phyloP scores from a whole-genome alignment of 2,329 filamentous ascomycete species.

The Parascedosporium putredinis region DNA sequence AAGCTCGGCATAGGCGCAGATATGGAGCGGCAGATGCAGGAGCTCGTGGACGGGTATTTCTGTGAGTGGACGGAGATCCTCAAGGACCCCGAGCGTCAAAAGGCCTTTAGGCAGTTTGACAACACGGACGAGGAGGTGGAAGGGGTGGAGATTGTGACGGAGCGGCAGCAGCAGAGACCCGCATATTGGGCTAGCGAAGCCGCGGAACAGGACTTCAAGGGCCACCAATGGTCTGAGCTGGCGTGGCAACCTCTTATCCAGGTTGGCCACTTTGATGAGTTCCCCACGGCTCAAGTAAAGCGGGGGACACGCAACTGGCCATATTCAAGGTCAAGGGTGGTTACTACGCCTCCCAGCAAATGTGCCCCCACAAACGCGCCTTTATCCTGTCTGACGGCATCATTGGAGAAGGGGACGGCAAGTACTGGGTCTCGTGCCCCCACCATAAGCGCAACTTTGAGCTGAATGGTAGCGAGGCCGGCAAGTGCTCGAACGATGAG shows the following conservation, averaged over 20 bases:
- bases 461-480: slow-evolving; percentile 42
- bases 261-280: slow-evolving; percentile 61
- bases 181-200: slow-evolving; percentile 66
- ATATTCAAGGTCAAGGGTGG: slow-evolving; percentile 73
- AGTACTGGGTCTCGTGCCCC: slow-evolving; percentile 67
- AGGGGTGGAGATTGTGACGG: slow-evolving; percentile 58
- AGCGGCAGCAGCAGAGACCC: slow-evolving; percentile 64
- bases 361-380: slow-evolving; percentile 87
- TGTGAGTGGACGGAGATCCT: slow-evolving; percentile 87
- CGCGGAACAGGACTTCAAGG: slow-evolving; percentile 59
- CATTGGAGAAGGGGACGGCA: slow-evolving; percentile 52
- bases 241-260: slow-evolving; percentile 74
- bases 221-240: slow-evolving; percentile 26
- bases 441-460: slow-evolving; percentile 87
- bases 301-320: slow-evolving; percentile 82
- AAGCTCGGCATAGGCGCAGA: slow-evolving; percentile 76
- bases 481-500: slow-evolving; percentile 65
- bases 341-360: slow-evolving; percentile 82
- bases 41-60: slow-evolving; percentile 74
- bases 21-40: slow-evolving; percentile 79
- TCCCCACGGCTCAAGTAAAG: slow-evolving; percentile 69
- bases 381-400: slow-evolving; percentile 84
- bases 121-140: slow-evolving; percentile 67
- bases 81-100: slow-evolving; percentile 53
- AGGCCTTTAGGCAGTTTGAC: slow-evolving; percentile 70